phyloP scores from a whole-genome alignment of 2,329 filamentous ascomycete genomes.

The Calycina herbarum region DNA sequence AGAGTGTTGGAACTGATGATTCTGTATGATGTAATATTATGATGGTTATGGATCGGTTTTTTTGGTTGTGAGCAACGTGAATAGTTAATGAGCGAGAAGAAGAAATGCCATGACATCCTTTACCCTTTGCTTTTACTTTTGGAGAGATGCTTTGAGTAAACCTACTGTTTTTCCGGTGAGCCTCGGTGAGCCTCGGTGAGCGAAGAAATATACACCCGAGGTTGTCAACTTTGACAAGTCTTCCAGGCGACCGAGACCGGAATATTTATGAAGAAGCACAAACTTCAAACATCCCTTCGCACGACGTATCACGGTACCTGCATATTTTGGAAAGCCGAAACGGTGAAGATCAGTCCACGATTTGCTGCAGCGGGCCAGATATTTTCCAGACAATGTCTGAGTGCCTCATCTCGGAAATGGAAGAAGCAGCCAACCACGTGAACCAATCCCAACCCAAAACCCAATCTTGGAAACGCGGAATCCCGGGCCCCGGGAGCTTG shows the following conservation, averaged over 20 bases:
- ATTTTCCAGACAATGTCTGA: background rate
- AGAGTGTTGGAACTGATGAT: constrained; percentile 34
- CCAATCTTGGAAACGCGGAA: background rate
- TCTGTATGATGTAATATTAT: constrained; percentile 26
- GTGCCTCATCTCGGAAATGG: background rate
- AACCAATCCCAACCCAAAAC: background rate
- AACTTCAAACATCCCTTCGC: too few relatives aligned
- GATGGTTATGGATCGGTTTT: background rate
- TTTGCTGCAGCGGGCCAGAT: background rate
- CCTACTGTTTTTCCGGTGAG: too few relatives aligned
- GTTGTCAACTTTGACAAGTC: too few relatives aligned
- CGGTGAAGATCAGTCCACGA: background rate
- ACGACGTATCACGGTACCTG: background rate
- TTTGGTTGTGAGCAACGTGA: background rate
- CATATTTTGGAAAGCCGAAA: background rate
- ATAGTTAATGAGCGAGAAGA: constrained; percentile 14
- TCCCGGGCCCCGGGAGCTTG: background rate
- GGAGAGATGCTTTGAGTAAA: too few relatives aligned
- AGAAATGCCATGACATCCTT: background rate
- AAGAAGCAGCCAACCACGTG: background rate
- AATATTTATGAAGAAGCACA: too few relatives aligned
- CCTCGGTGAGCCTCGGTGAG: too few relatives aligned
- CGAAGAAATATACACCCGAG: too few relatives aligned
- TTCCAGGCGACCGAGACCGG: too few relatives aligned
- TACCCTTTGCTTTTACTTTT: too few relatives aligned